A percentile compares a stretch with the other conserved stretches of the same genome.
Evolutionary conservation across 2,329 filamentous ascomycete species (phyloP).

Genomic region (Alternaria panax): DNA sequence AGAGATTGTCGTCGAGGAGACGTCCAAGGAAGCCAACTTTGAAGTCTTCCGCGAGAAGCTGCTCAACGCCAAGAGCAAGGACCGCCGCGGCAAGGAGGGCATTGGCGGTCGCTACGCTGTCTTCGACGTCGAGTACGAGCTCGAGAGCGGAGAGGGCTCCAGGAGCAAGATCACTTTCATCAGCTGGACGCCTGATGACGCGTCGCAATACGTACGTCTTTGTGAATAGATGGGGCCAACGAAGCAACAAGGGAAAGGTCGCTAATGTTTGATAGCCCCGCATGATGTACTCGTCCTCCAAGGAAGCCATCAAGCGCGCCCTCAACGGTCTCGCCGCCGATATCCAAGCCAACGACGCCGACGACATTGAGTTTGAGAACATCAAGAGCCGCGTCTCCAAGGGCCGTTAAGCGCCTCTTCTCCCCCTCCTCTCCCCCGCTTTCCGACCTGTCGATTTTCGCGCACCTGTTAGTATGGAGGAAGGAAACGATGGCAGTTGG

Average conservation of each 20-base stretch:
- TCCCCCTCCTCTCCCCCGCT: background rate
- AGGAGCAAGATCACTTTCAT: slow-evolving; percentile 62
- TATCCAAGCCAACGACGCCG: slow-evolving; percentile 82
- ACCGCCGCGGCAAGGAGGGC: slow-evolving; percentile 64
- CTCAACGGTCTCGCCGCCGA: slow-evolving; percentile 78
- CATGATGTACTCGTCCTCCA: slow-evolving; percentile 91
- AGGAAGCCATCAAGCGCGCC: slow-evolving; percentile 82
- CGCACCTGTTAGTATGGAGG: slow-evolving; percentile 25
- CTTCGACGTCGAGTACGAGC: slow-evolving; percentile 82
- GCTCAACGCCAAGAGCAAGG: slow-evolving; percentile 74
- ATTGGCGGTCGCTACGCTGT: slow-evolving; percentile 80
- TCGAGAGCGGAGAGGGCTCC: slow-evolving; percentile 74
- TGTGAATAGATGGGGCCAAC: too few relatives aligned
- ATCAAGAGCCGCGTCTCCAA: slow-evolving; percentile 65
- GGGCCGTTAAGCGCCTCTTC: slow-evolving; percentile 55
- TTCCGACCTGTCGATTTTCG: slow-evolving; percentile 25
- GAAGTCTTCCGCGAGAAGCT: slow-evolving; percentile 79
- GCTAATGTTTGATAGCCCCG: slow-evolving; percentile 67
- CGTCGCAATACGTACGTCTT: slow-evolving; percentile 74
- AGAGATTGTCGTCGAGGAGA: slow-evolving; percentile 81
- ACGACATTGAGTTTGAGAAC: slow-evolving; percentile 80
- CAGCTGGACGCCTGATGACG: slow-evolving; percentile 65
- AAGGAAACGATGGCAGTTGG: slow-evolving; percentile 22
- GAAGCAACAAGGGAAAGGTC: background rate
- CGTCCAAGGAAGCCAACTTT: slow-evolving; percentile 72